Base-by-base conservation (phyloP, 306 rosid species). In the Begonia masoniana region DNA sequence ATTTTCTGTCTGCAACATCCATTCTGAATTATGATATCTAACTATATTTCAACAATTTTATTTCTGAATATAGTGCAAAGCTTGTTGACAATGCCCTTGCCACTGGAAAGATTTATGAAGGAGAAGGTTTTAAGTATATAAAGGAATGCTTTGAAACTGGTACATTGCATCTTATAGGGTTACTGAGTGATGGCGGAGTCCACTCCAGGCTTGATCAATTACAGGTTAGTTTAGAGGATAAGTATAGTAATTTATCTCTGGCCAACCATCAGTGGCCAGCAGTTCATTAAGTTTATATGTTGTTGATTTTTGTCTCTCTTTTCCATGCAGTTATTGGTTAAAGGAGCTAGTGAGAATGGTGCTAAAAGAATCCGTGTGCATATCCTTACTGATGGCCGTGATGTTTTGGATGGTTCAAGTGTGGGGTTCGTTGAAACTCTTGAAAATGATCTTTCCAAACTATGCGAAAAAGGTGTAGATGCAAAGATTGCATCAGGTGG, bases 391-490 rank as follows among this genome's bases (percentile, higher is more conserved):
- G 99, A 92, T 61, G 99, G 99, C 0, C 96, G 99, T 70, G 99
- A 92, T 82, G 99, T 92, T 67, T 78, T 87, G 60, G 99, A 92
- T 60, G 99, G 99, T 60, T 79, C 99, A 7, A 92, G 99, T 65
- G 71, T 92, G 45, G 88, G 68, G 49, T 92, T 87, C 71, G 95
- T 77, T 9, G 93, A 92, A 68, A 92, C 78, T 51, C 87, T 86
- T 56, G 95, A 92, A 74, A 65, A 76, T 47, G 93, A 83, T 57
- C 93, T 92, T 68, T 78, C 69, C 26, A 43, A 76, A 24, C 65
- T 92, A 73, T 83, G 84, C 13, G 82, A 68, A 74, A 83, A 76
- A 12, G 96, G 99, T 52, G 56, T 83, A 19, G 99, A 92, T 83
- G 99, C 93, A 13, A 79, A 60, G 77, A 47, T 92, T 47, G 99